Evolutionary conservation across 2,329 filamentous ascomycete species (phyloP).

Genomic region (Anthostomella pinea): DNA sequence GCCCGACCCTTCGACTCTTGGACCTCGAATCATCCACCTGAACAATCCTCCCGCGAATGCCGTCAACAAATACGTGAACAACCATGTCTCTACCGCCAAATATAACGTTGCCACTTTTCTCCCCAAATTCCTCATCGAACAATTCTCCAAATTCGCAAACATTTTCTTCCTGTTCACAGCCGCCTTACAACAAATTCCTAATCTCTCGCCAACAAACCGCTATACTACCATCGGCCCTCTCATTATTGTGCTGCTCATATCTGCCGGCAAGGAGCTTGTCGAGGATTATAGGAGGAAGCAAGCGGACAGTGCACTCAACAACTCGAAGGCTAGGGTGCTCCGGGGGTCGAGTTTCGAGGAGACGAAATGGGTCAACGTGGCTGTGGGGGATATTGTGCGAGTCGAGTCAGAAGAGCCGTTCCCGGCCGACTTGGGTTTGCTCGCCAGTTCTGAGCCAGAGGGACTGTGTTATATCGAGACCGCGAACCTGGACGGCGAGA

Average conservation of each 20-base stretch:
- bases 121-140: slow-evolving; percentile 95
- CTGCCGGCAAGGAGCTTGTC: slow-evolving; percentile 88
- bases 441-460: slow-evolving; percentile 95
- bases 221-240: slow-evolving; percentile 98
- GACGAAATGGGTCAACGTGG: slow-evolving; percentile 89
- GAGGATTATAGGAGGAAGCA: slow-evolving; percentile 89
- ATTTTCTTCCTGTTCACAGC: slow-evolving; percentile 99
- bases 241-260: slow-evolving; percentile 85
- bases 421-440: slow-evolving; percentile 85
- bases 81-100: slow-evolving; percentile 96
- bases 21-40: slow-evolving; percentile 87
- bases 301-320: slow-evolving; percentile 84
- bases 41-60: slow-evolving; percentile 95
- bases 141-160: slow-evolving; percentile 99
- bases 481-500: slow-evolving; percentile 95
- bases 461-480: slow-evolving; percentile 98
- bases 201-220: slow-evolving; percentile 88
- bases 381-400: slow-evolving; percentile 87
- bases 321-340: slow-evolving; percentile 78
- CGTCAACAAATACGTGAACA: slow-evolving; percentile 87
- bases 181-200: slow-evolving; percentile 88
- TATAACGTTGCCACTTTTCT: slow-evolving; percentile 93
- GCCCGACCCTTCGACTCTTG: slow-evolving; percentile 84
- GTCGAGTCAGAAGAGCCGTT: slow-evolving; percentile 95
- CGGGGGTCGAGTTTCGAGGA: slow-evolving; percentile 82